These are phyloP conservation scores for Cordyceps cateniannulata DNA, from an alignment of 2,329 filamentous ascomycete species.

Conservation along the genomic window DNA sequence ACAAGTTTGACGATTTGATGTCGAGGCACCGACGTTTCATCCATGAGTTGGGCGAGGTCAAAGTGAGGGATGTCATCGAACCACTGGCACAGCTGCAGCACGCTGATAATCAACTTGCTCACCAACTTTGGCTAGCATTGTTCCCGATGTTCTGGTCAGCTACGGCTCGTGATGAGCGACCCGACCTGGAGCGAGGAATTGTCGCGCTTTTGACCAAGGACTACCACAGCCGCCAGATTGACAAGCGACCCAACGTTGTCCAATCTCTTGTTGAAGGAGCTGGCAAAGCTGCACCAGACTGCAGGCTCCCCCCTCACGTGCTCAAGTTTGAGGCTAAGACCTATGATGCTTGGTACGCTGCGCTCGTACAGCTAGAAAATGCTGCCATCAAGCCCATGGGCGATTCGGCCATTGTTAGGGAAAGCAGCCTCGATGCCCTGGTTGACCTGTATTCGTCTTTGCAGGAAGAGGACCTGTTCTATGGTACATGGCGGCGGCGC, in stretches of 20 bases:
- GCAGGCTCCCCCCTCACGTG: constrained; percentile 91
- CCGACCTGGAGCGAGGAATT: constrained; percentile 84
- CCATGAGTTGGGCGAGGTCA: constrained; percentile 75
- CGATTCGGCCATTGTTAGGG: constrained; percentile 76
- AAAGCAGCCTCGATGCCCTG: constrained; percentile 94
- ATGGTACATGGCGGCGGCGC: constrained; percentile 90
- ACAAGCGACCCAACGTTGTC: constrained; percentile 91
- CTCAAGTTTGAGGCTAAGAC: constrained; percentile 92
- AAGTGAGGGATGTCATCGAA: constrained; percentile 81
- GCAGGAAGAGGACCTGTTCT: constrained; percentile 95
- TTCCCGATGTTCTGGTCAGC: constrained; percentile 95
- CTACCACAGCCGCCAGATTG: constrained; percentile 88
- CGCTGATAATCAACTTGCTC: constrained; percentile 71
- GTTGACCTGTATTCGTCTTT: constrained; percentile 85
- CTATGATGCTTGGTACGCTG: constrained; percentile 97
- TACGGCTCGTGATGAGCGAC: constrained; percentile 77
- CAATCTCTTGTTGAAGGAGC: constrained; percentile 86
- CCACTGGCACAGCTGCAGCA: constrained; percentile 91
- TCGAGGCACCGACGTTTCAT: constrained; percentile 76
- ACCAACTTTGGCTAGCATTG: constrained; percentile 82
- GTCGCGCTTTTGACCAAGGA: constrained; percentile 90
- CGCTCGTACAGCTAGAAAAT: constrained; percentile 82
- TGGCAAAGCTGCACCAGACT: constrained; percentile 75
- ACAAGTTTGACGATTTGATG: constrained; percentile 75
- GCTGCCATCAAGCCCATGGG: constrained; percentile 76